These are phyloP conservation scores for Aquilaria sinensis DNA, from an alignment of 345 rosid genomes.

Conservation along the genomic window DNA sequence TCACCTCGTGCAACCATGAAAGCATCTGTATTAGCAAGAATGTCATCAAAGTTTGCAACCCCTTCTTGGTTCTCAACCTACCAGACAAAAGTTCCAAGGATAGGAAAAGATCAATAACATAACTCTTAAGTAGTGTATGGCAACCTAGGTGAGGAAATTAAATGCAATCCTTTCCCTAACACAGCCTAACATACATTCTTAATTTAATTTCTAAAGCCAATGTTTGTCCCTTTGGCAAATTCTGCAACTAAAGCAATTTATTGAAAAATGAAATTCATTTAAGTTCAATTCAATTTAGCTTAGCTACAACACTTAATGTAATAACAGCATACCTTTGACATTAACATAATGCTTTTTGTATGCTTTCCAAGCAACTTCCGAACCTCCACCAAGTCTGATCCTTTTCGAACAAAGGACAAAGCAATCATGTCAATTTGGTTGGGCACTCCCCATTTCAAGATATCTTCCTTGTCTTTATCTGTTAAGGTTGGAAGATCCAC, in stretches of 20 bases:
- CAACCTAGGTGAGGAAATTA: background rate
- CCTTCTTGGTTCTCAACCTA: constrained; percentile 99
- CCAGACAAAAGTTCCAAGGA: background rate
- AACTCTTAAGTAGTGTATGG: background rate
- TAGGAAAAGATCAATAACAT: too few relatives aligned
- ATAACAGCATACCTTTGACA: constrained; percentile 77
- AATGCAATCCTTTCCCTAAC: background rate
- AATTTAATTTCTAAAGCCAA: background rate
- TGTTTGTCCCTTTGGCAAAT: background rate
- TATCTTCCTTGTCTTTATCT: constrained; percentile 96
- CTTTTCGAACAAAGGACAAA: constrained; percentile 89
- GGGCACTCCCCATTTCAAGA: constrained; percentile 85
- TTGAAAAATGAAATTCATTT: background rate
- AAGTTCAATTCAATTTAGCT: too few relatives aligned
- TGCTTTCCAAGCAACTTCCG: constrained; percentile 76
- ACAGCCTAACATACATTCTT: background rate
- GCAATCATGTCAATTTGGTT: constrained; percentile 97
- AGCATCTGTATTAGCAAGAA: constrained; percentile 81
- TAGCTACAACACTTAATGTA: too few relatives aligned
- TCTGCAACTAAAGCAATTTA: background rate
- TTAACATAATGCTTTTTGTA: constrained; percentile 78
- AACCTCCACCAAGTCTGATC: constrained; percentile 85
- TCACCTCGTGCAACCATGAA: constrained; percentile 99
- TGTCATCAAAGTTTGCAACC: constrained; percentile 93
- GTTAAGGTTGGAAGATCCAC: constrained; percentile 97